Percentiles rank a stretch among this genome's conserved stretches.
Evolutionary conservation across 257 asterid genomes (phyloP).

Genomic region (Jacaranda copaia): DNA sequence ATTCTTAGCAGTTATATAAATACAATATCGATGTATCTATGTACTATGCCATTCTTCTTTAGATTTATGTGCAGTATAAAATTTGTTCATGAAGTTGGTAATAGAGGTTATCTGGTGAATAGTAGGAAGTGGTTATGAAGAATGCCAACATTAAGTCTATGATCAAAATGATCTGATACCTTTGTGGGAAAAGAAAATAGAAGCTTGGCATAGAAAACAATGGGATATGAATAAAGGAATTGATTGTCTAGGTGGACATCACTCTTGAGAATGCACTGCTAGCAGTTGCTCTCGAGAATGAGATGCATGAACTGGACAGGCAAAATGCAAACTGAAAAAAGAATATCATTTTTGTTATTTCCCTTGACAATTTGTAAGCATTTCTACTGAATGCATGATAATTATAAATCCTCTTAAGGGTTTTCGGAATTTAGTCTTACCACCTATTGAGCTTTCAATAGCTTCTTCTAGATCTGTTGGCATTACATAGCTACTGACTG

Average conservation of each 20-base stretch:
- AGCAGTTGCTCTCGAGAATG: constrained; percentile 2
- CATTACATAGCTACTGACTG: constrained; percentile 1
- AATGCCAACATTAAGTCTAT: background rate
- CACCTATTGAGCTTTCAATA: background rate
- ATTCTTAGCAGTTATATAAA: background rate
- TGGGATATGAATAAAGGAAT: no score
- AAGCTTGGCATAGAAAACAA: no score
- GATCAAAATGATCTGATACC: background rate
- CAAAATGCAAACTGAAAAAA: background rate
- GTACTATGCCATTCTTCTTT: background rate
- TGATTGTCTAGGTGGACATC: background rate
- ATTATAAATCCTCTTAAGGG: background rate
- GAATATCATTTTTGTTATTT: background rate
- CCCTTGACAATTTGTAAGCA: background rate
- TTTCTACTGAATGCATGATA: background rate
- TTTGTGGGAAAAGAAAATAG: no score
- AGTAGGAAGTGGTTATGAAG: background rate
- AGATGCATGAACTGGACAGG: background rate
- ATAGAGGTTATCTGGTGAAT: background rate
- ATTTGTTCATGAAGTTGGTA: constrained; percentile 3
- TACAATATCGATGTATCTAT: background rate
- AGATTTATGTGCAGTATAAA: no score
- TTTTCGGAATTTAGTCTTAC: constrained; percentile 14
- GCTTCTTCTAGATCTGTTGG: background rate
- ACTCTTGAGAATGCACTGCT: background rate